Conservation (phyloP, 2,329 filamentous ascomycete genomes). For the Epichloe bromicola region DNA sequence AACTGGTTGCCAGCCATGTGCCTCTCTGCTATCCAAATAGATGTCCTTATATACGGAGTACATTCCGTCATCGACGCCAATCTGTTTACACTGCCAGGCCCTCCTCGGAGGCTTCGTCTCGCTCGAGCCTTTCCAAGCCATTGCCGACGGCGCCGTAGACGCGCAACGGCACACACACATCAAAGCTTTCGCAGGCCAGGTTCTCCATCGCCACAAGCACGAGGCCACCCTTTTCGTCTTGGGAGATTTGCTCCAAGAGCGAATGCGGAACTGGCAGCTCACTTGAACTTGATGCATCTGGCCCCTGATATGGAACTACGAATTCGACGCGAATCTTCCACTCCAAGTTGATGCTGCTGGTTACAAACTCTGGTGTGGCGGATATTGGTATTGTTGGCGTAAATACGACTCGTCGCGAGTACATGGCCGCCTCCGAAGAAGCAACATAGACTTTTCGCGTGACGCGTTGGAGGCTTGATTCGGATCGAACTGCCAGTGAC, state of each 20-base stretch:
- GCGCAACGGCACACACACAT: constrained; percentile 70
- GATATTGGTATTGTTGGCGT: constrained; percentile 68
- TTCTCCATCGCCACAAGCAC: constrained; percentile 68
- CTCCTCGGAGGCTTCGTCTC: constrained; percentile 39
- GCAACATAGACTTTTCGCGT: constrained; percentile 72
- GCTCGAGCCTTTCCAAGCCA: constrained; percentile 41
- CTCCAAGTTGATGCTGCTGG: constrained; percentile 71
- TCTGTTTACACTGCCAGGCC: constrained; percentile 24
- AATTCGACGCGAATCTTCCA: constrained; percentile 92
- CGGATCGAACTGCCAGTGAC: constrained; percentile 68
- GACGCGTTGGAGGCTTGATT: constrained; percentile 73
- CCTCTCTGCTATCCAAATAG: constrained; percentile 1
- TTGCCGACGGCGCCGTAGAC: constrained; percentile 58
- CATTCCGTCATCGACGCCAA: neutral
- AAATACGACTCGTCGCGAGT: constrained; percentile 66
- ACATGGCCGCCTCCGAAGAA: constrained; percentile 71
- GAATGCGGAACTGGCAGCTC: constrained; percentile 21
- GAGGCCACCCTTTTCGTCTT: constrained; percentile 62
- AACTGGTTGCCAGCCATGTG: neutral
- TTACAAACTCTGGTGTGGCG: constrained; percentile 85
- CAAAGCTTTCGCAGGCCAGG: constrained; percentile 76
- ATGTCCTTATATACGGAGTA: neutral
- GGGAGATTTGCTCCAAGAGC: constrained; percentile 66
- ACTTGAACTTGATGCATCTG: constrained; percentile 10
- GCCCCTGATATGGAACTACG: constrained; percentile 54